Evolutionary conservation across 2,329 filamentous ascomycete species (phyloP), one percentile per base, ranked within the genome.

Genomic region (Aplosporella prunicola): DNA sequence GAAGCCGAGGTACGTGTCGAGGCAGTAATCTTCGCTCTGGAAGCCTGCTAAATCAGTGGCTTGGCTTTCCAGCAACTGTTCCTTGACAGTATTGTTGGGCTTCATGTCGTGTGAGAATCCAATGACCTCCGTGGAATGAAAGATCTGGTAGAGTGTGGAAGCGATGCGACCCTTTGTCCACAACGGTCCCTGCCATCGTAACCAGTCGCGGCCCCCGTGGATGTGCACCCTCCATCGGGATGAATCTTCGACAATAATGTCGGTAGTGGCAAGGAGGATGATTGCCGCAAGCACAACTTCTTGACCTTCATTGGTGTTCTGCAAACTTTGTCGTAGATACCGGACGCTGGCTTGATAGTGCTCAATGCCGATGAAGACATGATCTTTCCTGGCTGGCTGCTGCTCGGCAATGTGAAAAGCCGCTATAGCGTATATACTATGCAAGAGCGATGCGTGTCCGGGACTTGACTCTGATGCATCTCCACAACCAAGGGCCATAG

Each of bases 271-370:
- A 24, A 39, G 23, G n/a, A 33, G 14, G 25, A 25, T 28, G 25
- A 39, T 39, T n/a, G 37, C 34, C 6, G 37, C 37, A 20, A 39
- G 34, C 18, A 39, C 37, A 9, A 31, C n/a, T 7, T 39, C 37
- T 5, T 30, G 26, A 14, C 34, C 29, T 18, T 28, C 30, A 14
- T 31, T 23, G 13, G 25, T 24, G 16, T 34, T 25, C 15, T 30
- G 29, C 2, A 39, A 20, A 25, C 37, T 32, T n/a, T 22, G 30
- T 20, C 37, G 30, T 9, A 39, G 31, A 25, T 39, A 14, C 9
- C 29, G 24, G 10, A 39, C 24, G 20, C 37, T 33, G 24, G 30
- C 30, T 13, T 23, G 28, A 31, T 39, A 39, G 37, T 39, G 37
- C 31, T 28, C 20, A 25, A 39, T 20, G 18, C 8, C 37, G 9